These are phyloP conservation scores for Komagataella populi DNA, from an alignment of 805 yeast genomes.

Conservation along the genomic window DNA sequence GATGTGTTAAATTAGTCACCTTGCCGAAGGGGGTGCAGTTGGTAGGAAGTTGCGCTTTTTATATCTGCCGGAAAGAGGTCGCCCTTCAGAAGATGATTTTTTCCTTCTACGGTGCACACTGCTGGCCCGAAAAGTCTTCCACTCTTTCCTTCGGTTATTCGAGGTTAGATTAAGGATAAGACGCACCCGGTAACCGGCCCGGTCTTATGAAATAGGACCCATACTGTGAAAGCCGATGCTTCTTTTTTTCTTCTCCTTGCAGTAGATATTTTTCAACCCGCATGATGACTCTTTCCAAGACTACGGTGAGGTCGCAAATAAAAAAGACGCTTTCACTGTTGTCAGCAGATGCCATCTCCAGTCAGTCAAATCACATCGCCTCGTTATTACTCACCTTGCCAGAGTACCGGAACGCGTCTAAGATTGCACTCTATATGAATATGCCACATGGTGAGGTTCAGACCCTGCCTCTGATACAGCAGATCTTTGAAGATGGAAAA, in stretches of 20 bases:
- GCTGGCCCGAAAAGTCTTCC: neutral
- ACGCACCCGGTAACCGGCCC: neutral
- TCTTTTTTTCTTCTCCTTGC: neutral
- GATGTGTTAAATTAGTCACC: neutral
- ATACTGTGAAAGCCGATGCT: neutral
- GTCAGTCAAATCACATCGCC: conserved; percentile 8
- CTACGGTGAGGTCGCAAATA: conserved; percentile 2
- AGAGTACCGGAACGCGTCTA: conserved; percentile 27
- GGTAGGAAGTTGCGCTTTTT: neutral
- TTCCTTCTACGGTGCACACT: neutral
- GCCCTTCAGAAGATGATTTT: neutral
- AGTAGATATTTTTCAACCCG: neutral
- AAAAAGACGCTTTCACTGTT: conserved; percentile 1
- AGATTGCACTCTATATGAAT: conserved; percentile 59
- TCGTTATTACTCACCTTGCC: conserved; percentile 12
- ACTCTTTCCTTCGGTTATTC: neutral
- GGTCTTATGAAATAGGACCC: too few species aligned
- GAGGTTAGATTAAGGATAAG: neutral
- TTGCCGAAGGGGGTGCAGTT: neutral
- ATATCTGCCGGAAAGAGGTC: neutral
- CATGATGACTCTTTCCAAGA: conserved; percentile 1
- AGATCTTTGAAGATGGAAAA: conserved; percentile 34
- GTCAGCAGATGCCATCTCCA: neutral
- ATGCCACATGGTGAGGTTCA: conserved; percentile 63
- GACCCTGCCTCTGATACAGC: conserved; percentile 38